These are phyloP conservation scores for Umbilicus rupestris DNA, from an alignment of 164 flowering plant species.

Conservation along the genomic window DNA sequence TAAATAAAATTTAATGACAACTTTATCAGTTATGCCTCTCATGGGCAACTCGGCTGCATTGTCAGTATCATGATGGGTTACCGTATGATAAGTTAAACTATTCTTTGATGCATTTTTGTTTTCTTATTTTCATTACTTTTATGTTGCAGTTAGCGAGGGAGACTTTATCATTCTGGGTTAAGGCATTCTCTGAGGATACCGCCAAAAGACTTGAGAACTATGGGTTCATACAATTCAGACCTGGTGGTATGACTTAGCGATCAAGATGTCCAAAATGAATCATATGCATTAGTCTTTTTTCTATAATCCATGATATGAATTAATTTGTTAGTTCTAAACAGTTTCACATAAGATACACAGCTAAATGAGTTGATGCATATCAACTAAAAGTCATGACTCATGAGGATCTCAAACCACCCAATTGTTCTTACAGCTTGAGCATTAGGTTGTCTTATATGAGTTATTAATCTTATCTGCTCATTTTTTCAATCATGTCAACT, in stretches of 20 bases:
- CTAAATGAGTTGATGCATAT: not conserved
- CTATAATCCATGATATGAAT: not conserved
- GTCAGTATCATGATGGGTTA: not conserved
- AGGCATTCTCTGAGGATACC: conserved; percentile 98
- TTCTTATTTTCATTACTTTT: conserved; percentile 7
- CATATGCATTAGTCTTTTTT: not conserved
- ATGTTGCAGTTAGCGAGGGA: conserved; percentile 83
- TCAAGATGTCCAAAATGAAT: not conserved
- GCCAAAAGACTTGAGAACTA: conserved; percentile 95
- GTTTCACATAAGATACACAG: no score
- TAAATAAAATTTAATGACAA: not conserved
- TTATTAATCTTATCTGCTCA: not conserved
- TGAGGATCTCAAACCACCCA: not conserved
- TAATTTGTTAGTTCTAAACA: not conserved
- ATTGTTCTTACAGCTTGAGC: not conserved
- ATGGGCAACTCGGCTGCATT: not conserved
- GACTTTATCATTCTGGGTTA: conserved; percentile 92
- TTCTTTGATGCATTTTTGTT: not conserved
- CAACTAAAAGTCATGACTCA: not conserved
- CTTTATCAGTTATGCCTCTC: conserved; percentile 8
- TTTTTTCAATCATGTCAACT: not conserved
- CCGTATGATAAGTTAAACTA: not conserved
- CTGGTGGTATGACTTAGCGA: conserved; percentile 61
- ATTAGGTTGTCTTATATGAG: not conserved
- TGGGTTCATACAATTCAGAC: conserved; percentile 93